Evolutionary conservation across 2,329 filamentous ascomycete genomes (phyloP).

Genomic region (Colletotrichum liriopes): DNA sequence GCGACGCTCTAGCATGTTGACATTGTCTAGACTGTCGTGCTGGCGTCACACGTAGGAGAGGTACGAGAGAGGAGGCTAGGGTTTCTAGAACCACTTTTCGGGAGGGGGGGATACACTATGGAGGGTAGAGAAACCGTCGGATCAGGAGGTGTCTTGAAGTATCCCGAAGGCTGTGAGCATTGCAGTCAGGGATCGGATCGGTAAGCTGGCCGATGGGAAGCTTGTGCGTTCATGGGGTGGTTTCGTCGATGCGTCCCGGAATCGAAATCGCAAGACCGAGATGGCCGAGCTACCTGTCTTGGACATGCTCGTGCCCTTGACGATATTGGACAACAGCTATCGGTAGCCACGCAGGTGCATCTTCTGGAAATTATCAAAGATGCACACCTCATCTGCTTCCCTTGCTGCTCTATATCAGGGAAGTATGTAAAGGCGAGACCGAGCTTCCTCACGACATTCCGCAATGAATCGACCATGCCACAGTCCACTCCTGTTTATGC

Average conservation of each 20-base stretch:
- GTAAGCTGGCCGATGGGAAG: too few relatives aligned
- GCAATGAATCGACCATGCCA: background rate
- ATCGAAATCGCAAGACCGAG: background rate
- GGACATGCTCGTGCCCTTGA: background rate
- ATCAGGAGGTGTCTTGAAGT: background rate
- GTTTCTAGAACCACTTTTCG: constrained; percentile 19
- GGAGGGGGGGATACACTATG: background rate
- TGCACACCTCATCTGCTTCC: background rate
- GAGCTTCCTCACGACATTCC: background rate
- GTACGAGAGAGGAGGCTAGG: background rate
- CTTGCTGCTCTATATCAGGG: background rate
- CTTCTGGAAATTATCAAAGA: background rate
- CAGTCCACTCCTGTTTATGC: background rate
- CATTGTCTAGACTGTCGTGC: background rate
- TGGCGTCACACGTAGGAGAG: background rate
- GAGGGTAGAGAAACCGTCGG: background rate
- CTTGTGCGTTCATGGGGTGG: background rate
- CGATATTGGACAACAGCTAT: too few relatives aligned
- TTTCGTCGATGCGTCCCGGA: background rate
- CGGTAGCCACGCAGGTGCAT: background rate
- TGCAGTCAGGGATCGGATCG: background rate
- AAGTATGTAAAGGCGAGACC: background rate
- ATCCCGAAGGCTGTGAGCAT: background rate
- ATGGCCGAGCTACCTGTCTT: background rate
- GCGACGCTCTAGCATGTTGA: background rate